A percentile compares a stretch with the other conserved stretches of the same genome.
These are phyloP conservation scores for Tricholoma sp. DNA, from an alignment of 768 basidiomycete species.

Conservation along the genomic window DNA sequence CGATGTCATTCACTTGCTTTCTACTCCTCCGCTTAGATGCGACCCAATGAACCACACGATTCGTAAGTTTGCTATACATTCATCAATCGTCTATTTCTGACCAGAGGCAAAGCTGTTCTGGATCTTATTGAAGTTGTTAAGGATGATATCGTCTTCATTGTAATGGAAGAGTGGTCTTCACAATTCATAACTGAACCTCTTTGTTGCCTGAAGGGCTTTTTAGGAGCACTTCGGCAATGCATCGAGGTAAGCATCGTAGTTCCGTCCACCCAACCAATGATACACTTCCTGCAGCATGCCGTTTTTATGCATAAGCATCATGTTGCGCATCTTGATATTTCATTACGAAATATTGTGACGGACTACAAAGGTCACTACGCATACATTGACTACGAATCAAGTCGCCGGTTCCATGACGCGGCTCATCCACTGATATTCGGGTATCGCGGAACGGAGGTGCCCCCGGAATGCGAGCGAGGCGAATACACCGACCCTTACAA, in stretches of 20 bases:
- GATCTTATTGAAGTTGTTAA: constrained; percentile 51
- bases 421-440: constrained; percentile 33
- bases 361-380: constrained; percentile 62
- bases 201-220: constrained; percentile 46
- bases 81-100: not conserved
- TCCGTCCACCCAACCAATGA: not conserved
- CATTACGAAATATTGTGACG: constrained; percentile 62
- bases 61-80: constrained; percentile 41
- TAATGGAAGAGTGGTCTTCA: constrained; percentile 80
- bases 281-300: constrained; percentile 42
- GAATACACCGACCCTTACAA: constrained; percentile 56
- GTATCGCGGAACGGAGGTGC: constrained; percentile 58
- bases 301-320: constrained; percentile 64
- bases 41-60: constrained; percentile 75
- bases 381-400: constrained; percentile 71
- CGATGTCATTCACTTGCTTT: constrained; percentile 51
- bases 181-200: constrained; percentile 50
- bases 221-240: constrained; percentile 57
- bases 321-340: constrained; percentile 71
- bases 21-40: constrained; percentile 42
- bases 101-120: constrained; percentile 48
- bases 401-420: constrained; percentile 44
- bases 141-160: constrained; percentile 58
- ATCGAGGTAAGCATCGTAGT: constrained; percentile 46
- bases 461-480: constrained; percentile 61